Base-by-base conservation (phyloP, 2,329 filamentous ascomycete species). In the Gremmenia infestans region DNA sequence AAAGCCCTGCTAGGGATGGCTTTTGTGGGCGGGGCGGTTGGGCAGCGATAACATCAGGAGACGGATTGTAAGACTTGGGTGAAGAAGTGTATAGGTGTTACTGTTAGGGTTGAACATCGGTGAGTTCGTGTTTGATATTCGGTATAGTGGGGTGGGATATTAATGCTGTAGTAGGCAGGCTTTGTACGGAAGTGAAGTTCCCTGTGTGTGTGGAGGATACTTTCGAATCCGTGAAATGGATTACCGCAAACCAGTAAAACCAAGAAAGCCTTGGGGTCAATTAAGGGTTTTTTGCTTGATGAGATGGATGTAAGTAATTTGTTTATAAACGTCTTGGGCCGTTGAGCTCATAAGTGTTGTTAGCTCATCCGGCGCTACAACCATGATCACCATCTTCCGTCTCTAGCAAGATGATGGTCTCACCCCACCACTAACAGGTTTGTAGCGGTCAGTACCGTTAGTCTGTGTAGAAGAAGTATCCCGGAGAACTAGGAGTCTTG, bases 251-350 rank as follows among this genome's bases (percentile, higher is more conserved):
- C 48, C 3, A 19, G 15, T 17, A 22, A 23, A 32, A 19, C 1
- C 19, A 19, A 1, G 19, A 19, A 19, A 42, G 52, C 2, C 49
- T 59, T 25, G 48, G 36, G n/a, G 73, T 73, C 73, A 0, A 63
- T 67, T 1, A 65, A 66, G n/a, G 76, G 75, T 0, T 78, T 79
- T 58, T 59, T 79, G 25, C 45, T 78, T 17, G 76, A 75, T n/a
- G 77, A 77, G 35, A 70, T 70, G 77, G 35, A 70, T 70, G 3
- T 39, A n/a, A 39, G 37, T 25, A 3, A 25, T 25, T 25, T 3
- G 4, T 39, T 19, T 2, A 2, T 39, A 14, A 3, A 39, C 37
- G 3, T 39, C 8, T 4, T 78, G 74, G 15, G 75, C 78, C 4
- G 73, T 74, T 11, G 46, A 48, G 35, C 46, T 14, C 28, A 25